Base-by-base conservation (phyloP, 2,329 filamentous ascomycete species). In the Aspergillus bombycis region DNA sequence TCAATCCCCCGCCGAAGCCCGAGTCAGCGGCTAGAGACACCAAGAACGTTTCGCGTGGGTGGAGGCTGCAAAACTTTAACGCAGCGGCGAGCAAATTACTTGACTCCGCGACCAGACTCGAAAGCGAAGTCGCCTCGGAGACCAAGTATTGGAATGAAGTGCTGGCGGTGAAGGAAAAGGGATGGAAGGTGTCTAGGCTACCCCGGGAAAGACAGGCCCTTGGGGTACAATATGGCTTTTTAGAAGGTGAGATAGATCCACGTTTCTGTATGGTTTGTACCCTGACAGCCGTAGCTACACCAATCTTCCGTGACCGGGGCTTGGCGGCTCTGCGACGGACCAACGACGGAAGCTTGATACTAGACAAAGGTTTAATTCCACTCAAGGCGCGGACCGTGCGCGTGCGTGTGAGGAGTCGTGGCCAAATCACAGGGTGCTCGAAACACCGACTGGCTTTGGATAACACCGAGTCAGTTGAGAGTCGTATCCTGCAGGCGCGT, bases 81-180 rank as follows among this genome's bases (percentile, higher is more conserved):
- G 86, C 87, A 38, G 89, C 91, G 4, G 89, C 92, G 1, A 89
- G 92, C 70, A 89, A 89, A 41, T 85, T 97, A 26, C 80, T 93
- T 16, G 85, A 88, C 11, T 90, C 93, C 5, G 90, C 91, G 0
- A 83, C 85, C 30, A 85, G 92, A 46, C 80, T 99, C 14, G 87
- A 92, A 70, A 86, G 85, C 12, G 94, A 97, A 75, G 90, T 96
- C 38, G 84, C 86, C 11, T 87, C 88, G 34, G 95, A 99, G 80
- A 89, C 89, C 2, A 89, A 86, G 70, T 99, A 96, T 77, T 99
- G 95, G 95, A 86, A 91, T 61, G 90, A 96, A 70, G 86, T 98
- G 2, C 81, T 96, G 54, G 87, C 88, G 11, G 88, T 98, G 52
- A 93, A 90, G 67, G 87, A 93, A 68, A 89, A 89, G 60, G 93